These are phyloP conservation scores for Pulveroboletus ravenelii DNA, from an alignment of 768 basidiomycete species.

Conservation along the genomic window DNA sequence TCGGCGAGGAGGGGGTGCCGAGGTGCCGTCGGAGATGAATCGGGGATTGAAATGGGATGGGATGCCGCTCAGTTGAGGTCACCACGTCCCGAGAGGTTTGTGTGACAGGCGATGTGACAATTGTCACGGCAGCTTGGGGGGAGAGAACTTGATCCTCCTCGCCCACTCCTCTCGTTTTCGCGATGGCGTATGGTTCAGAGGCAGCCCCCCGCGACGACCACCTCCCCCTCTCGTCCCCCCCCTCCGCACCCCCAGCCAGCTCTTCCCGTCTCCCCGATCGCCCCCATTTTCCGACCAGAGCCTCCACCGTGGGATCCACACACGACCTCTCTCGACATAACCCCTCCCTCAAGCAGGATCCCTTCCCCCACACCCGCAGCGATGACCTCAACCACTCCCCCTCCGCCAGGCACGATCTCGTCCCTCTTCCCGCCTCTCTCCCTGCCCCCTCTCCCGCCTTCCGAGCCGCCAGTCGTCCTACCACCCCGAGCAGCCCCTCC, in stretches of 20 bases:
- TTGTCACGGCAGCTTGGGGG: slow-evolving; percentile 20
- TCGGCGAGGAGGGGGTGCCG: slow-evolving; percentile 18
- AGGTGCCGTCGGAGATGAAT: slow-evolving; percentile 17
- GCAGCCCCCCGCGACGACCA: slow-evolving; percentile 26
- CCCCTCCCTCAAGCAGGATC: slow-evolving; percentile 33
- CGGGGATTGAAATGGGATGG: not conserved
- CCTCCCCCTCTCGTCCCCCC: slow-evolving; percentile 4
- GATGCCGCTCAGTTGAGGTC: not conserved
- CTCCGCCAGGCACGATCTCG: slow-evolving; percentile 12
- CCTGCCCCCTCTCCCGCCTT: slow-evolving; percentile 44
- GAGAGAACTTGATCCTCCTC: not conserved
- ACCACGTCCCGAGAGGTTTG: not conserved
- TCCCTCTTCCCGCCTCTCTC: slow-evolving; percentile 23
- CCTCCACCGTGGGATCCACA: slow-evolving; percentile 56
- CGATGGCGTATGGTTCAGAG: slow-evolving; percentile 30
- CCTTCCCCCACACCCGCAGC: slow-evolving; percentile 54
- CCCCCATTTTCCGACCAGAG: slow-evolving; percentile 53
- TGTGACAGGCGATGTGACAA: slow-evolving; percentile 17
- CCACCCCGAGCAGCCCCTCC: slow-evolving; percentile 41
- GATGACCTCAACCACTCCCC: slow-evolving; percentile 59
- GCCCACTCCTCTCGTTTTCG: not conserved
- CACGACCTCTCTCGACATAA: slow-evolving; percentile 49
- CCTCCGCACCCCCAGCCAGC: slow-evolving; percentile 36
- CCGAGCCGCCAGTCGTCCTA: slow-evolving; percentile 53
- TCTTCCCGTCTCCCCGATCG: slow-evolving; percentile 46